phyloP scores from a whole-genome alignment of 257 asterid genomes.

The Avicennia marina region DNA sequence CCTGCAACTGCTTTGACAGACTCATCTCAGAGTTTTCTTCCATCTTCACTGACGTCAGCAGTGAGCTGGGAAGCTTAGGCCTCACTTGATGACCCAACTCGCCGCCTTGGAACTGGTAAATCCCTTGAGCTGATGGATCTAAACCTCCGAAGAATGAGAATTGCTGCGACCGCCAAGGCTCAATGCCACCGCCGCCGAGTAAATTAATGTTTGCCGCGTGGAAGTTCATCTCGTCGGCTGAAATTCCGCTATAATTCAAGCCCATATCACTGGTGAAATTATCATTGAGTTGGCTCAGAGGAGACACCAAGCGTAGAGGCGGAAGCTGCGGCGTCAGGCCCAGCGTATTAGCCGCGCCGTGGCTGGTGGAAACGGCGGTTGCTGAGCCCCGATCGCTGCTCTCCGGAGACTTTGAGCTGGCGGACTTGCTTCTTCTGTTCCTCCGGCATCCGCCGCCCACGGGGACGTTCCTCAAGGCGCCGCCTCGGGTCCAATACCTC shows the following conservation, averaged over 20 bases:
- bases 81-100: slow-evolving; percentile 33
- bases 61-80: slow-evolving; percentile 39
- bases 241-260: slow-evolving; percentile 41
- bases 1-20: slow-evolving; percentile 51
- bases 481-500: slow-evolving; percentile 89
- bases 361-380: slow-evolving; percentile 35
- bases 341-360: slow-evolving; percentile 25
- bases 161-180: slow-evolving; percentile 71
- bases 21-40: slow-evolving; percentile 48
- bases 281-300: slow-evolving; percentile 58
- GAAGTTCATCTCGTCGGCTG: slow-evolving; percentile 44
- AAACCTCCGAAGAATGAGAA: slow-evolving; percentile 52
- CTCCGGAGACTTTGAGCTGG: slow-evolving; percentile 53
- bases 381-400: slow-evolving; percentile 53
- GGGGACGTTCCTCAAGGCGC: slow-evolving; percentile 80
- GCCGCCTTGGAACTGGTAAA: slow-evolving; percentile 39
- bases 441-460: slow-evolving; percentile 89
- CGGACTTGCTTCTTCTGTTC: slow-evolving; percentile 60
- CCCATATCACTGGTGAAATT: slow-evolving; percentile 33
- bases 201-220: slow-evolving; percentile 28
- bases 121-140: slow-evolving; percentile 30
- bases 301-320: no score
- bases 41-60: slow-evolving; percentile 55
- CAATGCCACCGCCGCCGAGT: slow-evolving; percentile 35
- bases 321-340: slow-evolving; percentile 51